Base-by-base conservation (phyloP, 2,329 filamentous ascomycete genomes). In the Cryphonectria nitschkei region DNA sequence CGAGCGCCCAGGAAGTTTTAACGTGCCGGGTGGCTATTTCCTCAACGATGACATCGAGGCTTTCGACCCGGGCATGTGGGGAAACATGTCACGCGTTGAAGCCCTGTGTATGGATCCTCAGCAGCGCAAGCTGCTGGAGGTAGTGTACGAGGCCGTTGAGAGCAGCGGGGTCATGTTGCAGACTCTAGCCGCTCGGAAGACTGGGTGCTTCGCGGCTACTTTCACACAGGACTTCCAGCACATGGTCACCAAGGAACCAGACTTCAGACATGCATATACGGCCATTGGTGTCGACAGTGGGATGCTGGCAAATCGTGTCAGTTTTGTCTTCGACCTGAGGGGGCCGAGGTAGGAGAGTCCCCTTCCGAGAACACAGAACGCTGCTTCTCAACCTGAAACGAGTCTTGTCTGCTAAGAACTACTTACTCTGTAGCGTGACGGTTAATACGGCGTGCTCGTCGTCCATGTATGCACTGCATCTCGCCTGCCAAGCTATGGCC, bases 61-160 rank as follows among this genome's bases (percentile, higher is more conserved):
- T 29, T 82, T 82, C 67, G 82, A 84, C 72, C 52, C 78, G 1
- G 70, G 72, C 4, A 83, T 85, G 74, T 85, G 85, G 74, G 76
- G 77, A 60, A 34, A 34, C 34, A 82, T 84, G 60, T 78, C 75
- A 1, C 77, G 79, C 1, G 73, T 77, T 19, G 83, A 85, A 71
- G 81, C 81, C n/a, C 76, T 77, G 64, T 76, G 75, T 34, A 78
- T 84, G 71, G 83, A 85, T 64, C 83, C 83, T 0, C 82, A 84
- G 72, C 81, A 83, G 70, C 76, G 82, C 1, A 77, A 79, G 70
- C 74, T 82, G 22, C 77, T 83, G 5, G 81, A 84, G 67, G 79
- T 81, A 0, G 77, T 77, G n/a, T 83, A 81, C 65, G 82, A 84
- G 68, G 79, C 81, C 0, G 73, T 88, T 2, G 81, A 80, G 58